Percentiles rank a stretch among this genome's conserved stretches.
These are phyloP conservation scores for Limonomyces culmigenus DNA, from an alignment of 1,284 basidiomycete species.

Conservation along the genomic window DNA sequence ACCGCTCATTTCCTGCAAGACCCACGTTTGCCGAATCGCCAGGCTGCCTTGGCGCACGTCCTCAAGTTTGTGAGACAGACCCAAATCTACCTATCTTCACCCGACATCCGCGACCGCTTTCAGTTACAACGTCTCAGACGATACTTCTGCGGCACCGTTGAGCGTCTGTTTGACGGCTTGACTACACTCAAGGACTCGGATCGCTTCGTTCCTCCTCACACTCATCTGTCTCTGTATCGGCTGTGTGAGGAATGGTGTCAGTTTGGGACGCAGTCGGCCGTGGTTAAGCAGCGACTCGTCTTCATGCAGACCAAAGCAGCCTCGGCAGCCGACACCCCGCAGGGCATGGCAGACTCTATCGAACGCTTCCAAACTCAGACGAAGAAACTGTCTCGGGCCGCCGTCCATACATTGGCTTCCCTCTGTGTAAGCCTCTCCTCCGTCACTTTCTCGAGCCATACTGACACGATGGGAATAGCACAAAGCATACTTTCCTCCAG, in stretches of 20 bases:
- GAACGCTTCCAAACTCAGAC: conserved; percentile 65
- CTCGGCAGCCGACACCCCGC: conserved; percentile 21
- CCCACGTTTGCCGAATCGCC: conserved; percentile 51
- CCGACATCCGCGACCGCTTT: conserved; percentile 62
- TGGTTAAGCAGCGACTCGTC: conserved; percentile 56
- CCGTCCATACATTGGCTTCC: conserved; percentile 71
- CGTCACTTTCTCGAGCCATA: conserved; percentile 1
- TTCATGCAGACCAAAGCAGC: conserved; percentile 61
- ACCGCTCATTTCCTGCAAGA: conserved; percentile 68
- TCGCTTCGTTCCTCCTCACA: conserved; percentile 59
- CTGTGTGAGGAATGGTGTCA: conserved; percentile 93
- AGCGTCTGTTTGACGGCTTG: conserved; percentile 70
- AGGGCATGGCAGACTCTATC: conserved; percentile 32
- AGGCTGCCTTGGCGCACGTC: conserved; percentile 61
- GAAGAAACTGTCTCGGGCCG: conserved; percentile 56
- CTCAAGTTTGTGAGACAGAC: conserved; percentile 80
- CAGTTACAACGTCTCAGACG: conserved; percentile 72
- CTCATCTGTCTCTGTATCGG: conserved; percentile 69
- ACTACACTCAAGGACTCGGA: conserved; percentile 60
- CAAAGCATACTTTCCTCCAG: conserved; percentile 58
- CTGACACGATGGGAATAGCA: conserved; percentile 22
- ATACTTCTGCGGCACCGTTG: conserved; percentile 81
- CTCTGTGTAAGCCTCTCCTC: conserved; percentile 47
- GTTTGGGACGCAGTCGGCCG: conserved; percentile 62
- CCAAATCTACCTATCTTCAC: conserved; percentile 56